phyloP scores from a whole-genome alignment of 78 protist species.

The Guillardia theta region DNA sequence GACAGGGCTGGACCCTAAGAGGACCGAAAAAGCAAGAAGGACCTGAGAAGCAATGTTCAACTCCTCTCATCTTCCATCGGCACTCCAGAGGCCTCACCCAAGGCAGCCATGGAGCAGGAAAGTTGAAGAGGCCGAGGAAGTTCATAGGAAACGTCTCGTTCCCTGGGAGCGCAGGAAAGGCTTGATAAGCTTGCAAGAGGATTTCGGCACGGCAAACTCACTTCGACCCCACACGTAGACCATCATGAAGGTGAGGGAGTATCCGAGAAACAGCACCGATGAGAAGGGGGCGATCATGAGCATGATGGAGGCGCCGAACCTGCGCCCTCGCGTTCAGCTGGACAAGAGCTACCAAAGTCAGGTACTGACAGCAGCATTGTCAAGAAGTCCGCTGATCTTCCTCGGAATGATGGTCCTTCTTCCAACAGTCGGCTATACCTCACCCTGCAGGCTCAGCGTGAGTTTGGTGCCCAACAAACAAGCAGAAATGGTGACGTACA shows the following conservation, averaged over 20 bases:
- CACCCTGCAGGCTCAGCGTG: not conserved
- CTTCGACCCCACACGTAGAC: constrained; percentile 69
- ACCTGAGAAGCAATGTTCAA: no score
- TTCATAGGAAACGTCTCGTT: constrained; percentile 44
- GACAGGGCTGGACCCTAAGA: constrained; percentile 55
- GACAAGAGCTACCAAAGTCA: not conserved
- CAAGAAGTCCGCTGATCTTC: constrained; percentile 51
- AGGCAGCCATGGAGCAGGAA: constrained; percentile 66
- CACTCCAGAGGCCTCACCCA: no score
- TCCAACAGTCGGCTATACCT: constrained; percentile 56
- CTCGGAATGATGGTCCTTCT: constrained; percentile 55
- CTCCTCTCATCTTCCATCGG: no score
- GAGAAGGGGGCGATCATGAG: constrained; percentile 27
- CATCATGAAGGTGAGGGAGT: constrained; percentile 65
- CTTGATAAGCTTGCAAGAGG: not conserved
- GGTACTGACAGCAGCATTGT: constrained; percentile 34
- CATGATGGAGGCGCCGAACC: constrained; percentile 47
- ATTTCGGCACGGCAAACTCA: not conserved
- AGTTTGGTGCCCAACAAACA: not conserved
- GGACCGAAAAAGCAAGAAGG: constrained; percentile 51
- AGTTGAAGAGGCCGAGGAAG: constrained; percentile 63
- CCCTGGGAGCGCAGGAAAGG: not conserved
- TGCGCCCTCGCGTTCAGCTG: not conserved
- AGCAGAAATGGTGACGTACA: not conserved
- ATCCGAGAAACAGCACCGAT: constrained; percentile 59